Base-by-base conservation (phyloP, 106 monocot genomes). In the Amphibolis antarctica region DNA sequence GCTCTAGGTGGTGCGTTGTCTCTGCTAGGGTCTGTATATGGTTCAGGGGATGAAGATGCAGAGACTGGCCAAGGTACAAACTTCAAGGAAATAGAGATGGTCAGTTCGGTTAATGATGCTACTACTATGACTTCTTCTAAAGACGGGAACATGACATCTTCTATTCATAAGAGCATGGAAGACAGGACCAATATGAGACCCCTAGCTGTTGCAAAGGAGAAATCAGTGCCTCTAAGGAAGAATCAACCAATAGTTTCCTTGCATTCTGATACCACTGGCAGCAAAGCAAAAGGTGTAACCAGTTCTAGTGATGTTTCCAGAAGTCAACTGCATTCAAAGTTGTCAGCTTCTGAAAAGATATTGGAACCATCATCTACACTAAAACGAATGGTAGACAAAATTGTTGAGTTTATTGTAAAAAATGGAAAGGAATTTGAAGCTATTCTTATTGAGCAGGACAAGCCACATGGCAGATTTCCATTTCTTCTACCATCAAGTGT, bases 381-480 rank as follows among this genome's bases (percentile, higher is more conserved):
- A 36, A 86, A 81, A 53, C 75, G 69, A 12, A 72, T 69, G 43
- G 81, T 96, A 46, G 86, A 96, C 31, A 96, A 86, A 76, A 82
- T 82, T 65, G 81, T 84, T 18, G 94, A 89, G 46, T 86, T 94
- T 58, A 89, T 94, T 69, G 49, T 69, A 21, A 86, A 73, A 65
- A 94, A 94, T 80, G 94, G 94, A 62, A 86, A 83, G 45, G 86
- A 94, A 65, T 89, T 94, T 71, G 89, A 94, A 76, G 70, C 76
- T 43, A 67, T 81, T 6, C 85, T 94, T 28, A 82, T 94, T 55
- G 79, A 86, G 54, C 94, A 94, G 65, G 94, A 94, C 56, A 94
- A 67, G 46, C 63, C 60, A 12, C 60, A 66, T 63, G 80, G 79
- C n/a, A 89, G 81, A 70, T 89, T 94, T 73, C 86, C 89, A 30